These are phyloP conservation scores for Dendrobium nobile DNA, from an alignment of 106 monocot genomes.

Conservation along the genomic window DNA sequence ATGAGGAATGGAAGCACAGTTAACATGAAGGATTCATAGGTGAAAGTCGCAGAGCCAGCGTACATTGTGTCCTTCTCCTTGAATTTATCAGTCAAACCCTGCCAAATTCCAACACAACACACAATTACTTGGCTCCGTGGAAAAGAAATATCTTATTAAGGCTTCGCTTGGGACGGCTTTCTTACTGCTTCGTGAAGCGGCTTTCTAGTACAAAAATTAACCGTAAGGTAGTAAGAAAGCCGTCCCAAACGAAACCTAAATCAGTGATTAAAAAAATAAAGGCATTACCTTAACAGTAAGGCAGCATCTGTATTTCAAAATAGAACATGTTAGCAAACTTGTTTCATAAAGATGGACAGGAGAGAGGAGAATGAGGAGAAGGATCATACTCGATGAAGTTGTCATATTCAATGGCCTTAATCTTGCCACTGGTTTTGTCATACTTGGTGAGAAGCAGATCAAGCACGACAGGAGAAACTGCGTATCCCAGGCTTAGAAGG, in stretches of 20 bases:
- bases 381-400: conserved; percentile 91
- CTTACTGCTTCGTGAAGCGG: no score
- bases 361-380: background rate
- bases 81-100: conserved; percentile 87
- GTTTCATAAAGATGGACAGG: background rate
- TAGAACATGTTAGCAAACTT: background rate
- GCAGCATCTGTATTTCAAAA: conserved; percentile 43
- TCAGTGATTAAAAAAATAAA: background rate
- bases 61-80: conserved; percentile 72
- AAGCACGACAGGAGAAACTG: conserved; percentile 69
- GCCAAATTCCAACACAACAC: conserved; percentile 3
- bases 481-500: conserved; percentile 75
- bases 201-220: no score
- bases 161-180: no score
- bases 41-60: conserved; percentile 69
- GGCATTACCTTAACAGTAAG: conserved; percentile 46
- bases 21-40: conserved; percentile 86
- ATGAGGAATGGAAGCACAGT: conserved; percentile 86
- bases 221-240: no score
- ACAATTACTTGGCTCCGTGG: background rate
- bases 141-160: background rate
- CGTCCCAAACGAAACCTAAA: background rate
- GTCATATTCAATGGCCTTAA: conserved; percentile 83
- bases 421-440: conserved; percentile 73
- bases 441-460: conserved; percentile 89